phyloP scores from a whole-genome alignment of 2,329 filamentous ascomycete species.

The Aphanoascus verrucosus region DNA sequence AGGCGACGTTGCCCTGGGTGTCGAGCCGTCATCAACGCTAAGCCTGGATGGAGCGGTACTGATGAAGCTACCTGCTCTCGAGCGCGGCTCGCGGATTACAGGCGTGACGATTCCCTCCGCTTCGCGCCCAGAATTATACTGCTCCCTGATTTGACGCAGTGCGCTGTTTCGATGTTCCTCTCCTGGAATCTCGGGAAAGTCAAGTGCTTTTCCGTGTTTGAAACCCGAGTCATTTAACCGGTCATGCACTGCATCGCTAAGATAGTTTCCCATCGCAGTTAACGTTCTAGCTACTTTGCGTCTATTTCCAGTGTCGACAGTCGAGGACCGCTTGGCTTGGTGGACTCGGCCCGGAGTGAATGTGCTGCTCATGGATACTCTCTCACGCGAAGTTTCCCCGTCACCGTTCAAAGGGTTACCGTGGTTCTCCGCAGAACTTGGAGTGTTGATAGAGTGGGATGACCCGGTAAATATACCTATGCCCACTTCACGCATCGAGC shows the following conservation, averaged over 20 bases:
- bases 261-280: conserved; percentile 34
- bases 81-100: conserved; percentile 12
- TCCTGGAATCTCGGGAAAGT: conserved; percentile 49
- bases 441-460: too few species aligned
- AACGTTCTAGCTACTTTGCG: conserved; percentile 34
- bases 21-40: conserved; percentile 17
- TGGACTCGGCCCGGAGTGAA: not conserved
- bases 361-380: not conserved
- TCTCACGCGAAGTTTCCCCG: too few species aligned
- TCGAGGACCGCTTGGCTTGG: conserved; percentile 16
- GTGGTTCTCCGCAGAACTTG: too few species aligned
- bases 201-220: conserved; percentile 27
- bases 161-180: conserved; percentile 39
- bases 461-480: conserved; percentile 5
- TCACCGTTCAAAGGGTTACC: too few species aligned
- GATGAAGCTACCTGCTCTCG: conserved; percentile 33
- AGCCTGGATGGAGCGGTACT: conserved; percentile 25
- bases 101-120: conserved; percentile 3
- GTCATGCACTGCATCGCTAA: conserved; percentile 41
- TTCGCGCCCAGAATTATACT: conserved; percentile 27
- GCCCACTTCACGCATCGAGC: conserved; percentile 16
- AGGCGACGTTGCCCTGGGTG: conserved; percentile 15
- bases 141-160: conserved; percentile 31
- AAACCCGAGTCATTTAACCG: conserved; percentile 43
- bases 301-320: conserved; percentile 14